phyloP scores from a whole-genome alignment of 495 filamentous ascomycete species.

The Choiromyces venosus region DNA sequence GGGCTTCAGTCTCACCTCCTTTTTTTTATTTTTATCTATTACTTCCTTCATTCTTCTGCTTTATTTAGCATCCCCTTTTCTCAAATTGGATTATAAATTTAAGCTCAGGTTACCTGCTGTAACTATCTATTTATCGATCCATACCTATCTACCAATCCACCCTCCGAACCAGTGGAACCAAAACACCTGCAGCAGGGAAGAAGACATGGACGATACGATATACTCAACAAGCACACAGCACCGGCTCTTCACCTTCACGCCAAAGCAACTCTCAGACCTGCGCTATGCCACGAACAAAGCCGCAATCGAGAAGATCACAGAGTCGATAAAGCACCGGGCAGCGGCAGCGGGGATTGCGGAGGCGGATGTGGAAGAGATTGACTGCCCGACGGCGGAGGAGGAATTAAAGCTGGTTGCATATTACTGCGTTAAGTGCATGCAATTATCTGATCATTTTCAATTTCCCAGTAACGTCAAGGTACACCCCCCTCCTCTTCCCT shows the following conservation, averaged over 20 bases:
- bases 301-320: slow-evolving; percentile 65
- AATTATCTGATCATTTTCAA: slow-evolving; percentile 69
- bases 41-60: not conserved
- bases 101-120: not conserved
- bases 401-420: slow-evolving; percentile 74
- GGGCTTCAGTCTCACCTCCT: not conserved
- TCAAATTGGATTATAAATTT: not conserved
- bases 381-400: slow-evolving; percentile 60
- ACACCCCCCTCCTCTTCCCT: slow-evolving; percentile 28
- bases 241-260: slow-evolving; percentile 87
- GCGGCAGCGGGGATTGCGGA: slow-evolving; percentile 11
- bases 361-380: slow-evolving; percentile 51
- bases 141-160: too few species aligned
- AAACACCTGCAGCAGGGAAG: not conserved
- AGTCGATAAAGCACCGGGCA: slow-evolving; percentile 50
- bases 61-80: not conserved
- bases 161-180: not conserved
- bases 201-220: slow-evolving; percentile 67
- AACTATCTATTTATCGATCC: not conserved
- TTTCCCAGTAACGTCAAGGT: slow-evolving; percentile 75
- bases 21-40: not conserved
- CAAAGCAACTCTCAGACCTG: slow-evolving; percentile 59
- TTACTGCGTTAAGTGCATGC: slow-evolving; percentile 67
- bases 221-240: slow-evolving; percentile 91
- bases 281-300: slow-evolving; percentile 69